These are phyloP conservation scores for Flaveria robusta DNA, from an alignment of 129 eudicot genomes.

Conservation along the genomic window DNA sequence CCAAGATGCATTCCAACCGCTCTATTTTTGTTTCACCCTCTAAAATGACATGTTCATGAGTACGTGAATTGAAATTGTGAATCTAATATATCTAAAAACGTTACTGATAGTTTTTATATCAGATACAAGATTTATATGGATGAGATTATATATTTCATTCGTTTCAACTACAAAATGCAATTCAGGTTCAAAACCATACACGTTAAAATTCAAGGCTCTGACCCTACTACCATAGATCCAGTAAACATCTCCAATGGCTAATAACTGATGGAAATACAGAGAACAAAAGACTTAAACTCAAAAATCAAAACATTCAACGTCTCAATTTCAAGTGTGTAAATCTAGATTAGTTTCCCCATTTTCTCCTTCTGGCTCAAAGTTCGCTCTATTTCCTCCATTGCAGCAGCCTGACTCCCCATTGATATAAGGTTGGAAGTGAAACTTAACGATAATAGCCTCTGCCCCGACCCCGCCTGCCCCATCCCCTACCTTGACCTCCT, in stretches of 20 bases:
- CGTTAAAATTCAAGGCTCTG: neutral
- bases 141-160: neutral
- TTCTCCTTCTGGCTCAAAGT: constrained; percentile 3
- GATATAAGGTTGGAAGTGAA: constrained; percentile 4
- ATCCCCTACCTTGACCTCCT: constrained; percentile 53
- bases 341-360: constrained; percentile 14
- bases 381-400: constrained; percentile 14
- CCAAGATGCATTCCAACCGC: no score
- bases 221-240: neutral
- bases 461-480: constrained; percentile 71
- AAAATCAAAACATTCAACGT: neutral
- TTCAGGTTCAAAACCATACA: neutral
- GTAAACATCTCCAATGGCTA: neutral
- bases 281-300: neutral
- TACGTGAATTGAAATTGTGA: neutral
- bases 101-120: neutral
- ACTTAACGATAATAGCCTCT: constrained; percentile 46
- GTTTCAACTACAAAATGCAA: neutral
- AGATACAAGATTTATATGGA: neutral
- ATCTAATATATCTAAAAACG: neutral
- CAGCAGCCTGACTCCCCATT: neutral
- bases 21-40: no score
- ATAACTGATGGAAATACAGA: constrained; percentile 19
- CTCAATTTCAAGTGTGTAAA: constrained; percentile 16
- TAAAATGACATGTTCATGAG: no score